Evolutionary conservation across 1,284 basidiomycete species (phyloP).

Genomic region (Cryptococcus sp.): DNA sequence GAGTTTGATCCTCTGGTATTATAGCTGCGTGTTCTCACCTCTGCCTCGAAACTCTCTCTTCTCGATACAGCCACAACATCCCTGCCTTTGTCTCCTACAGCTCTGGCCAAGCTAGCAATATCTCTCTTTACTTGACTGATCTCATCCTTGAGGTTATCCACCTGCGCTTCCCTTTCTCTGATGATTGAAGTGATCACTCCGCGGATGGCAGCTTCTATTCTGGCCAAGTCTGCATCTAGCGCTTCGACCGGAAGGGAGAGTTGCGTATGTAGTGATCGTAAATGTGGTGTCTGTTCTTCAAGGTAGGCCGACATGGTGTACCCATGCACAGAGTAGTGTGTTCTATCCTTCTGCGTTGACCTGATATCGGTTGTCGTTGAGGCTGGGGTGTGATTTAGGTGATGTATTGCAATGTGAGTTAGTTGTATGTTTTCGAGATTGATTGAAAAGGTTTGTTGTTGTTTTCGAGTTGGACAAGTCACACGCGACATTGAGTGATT

Average conservation of each 20-base stretch:
- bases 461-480: no score
- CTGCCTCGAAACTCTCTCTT: slow-evolving; percentile 33
- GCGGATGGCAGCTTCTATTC: slow-evolving; percentile 46
- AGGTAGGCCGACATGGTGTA: slow-evolving; percentile 42
- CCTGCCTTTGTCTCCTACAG: slow-evolving; percentile 41
- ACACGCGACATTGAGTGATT: no score
- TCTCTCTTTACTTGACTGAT: slow-evolving; percentile 34
- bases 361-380: no score
- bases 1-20: neutral
- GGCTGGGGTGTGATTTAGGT: no score
- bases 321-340: no score
- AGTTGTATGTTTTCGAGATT: no score
- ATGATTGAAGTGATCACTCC: slow-evolving; percentile 43
- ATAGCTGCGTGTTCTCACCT: slow-evolving; percentile 23
- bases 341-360: no score
- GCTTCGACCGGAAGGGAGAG: slow-evolving; percentile 39
- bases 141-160: slow-evolving; percentile 42
- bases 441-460: no score
- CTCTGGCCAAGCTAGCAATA: slow-evolving; percentile 33
- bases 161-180: slow-evolving; percentile 43
- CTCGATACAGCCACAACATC: slow-evolving; percentile 29
- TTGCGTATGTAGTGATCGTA: slow-evolving; percentile 41
- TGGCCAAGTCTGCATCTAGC: slow-evolving; percentile 37
- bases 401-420: no score
- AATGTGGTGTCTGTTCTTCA: slow-evolving; percentile 45